phyloP scores from a whole-genome alignment of 805 yeast genomes.

The Yarrowia porcina region DNA sequence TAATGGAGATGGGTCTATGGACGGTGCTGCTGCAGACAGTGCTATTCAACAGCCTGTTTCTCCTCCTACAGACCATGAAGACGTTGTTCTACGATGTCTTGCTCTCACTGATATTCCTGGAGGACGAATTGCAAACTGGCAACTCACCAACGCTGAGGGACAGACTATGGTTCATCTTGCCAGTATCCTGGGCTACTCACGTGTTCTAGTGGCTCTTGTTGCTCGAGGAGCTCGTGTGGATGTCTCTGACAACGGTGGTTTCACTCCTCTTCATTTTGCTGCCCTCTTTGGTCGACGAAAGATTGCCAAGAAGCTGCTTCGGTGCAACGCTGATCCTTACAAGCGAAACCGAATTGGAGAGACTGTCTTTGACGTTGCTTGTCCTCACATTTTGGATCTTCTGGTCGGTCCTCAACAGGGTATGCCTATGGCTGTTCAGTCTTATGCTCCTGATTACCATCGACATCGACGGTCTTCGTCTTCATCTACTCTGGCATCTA shows the following conservation, averaged over 20 bases:
- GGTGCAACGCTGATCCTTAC: slow-evolving; percentile 24
- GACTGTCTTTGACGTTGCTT: slow-evolving; percentile 4
- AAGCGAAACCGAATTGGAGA: slow-evolving; percentile 11
- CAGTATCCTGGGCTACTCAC: slow-evolving; percentile 65
- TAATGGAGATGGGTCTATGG: neutral
- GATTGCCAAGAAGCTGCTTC: slow-evolving; percentile 55
- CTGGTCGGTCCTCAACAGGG: slow-evolving; percentile 1
- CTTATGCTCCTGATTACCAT: neutral
- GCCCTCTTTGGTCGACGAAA: slow-evolving; percentile 69
- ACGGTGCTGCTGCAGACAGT: neutral
- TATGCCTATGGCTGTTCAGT: neutral
- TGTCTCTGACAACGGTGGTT: slow-evolving; percentile 72
- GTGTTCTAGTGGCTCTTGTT: slow-evolving; percentile 62
- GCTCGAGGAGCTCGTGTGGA: slow-evolving; percentile 58
- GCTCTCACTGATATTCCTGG: slow-evolving; percentile 19
- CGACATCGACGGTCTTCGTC: slow-evolving; percentile 29
- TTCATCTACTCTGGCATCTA: slow-evolving; percentile 30
- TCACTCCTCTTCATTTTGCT: slow-evolving; percentile 86
- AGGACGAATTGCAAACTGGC: slow-evolving; percentile 23
- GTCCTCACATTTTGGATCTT: slow-evolving; percentile 13
- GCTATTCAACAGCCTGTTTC: neutral
- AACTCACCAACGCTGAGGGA: slow-evolving; percentile 37
- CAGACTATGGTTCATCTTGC: slow-evolving; percentile 89
- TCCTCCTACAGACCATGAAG: slow-evolving; percentile 21
- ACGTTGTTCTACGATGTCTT: slow-evolving; percentile 21